Percentiles rank a stretch among this genome's conserved stretches.
These are phyloP conservation scores for Exsudoporus frostii DNA, from an alignment of 768 basidiomycete genomes.

Conservation along the genomic window DNA sequence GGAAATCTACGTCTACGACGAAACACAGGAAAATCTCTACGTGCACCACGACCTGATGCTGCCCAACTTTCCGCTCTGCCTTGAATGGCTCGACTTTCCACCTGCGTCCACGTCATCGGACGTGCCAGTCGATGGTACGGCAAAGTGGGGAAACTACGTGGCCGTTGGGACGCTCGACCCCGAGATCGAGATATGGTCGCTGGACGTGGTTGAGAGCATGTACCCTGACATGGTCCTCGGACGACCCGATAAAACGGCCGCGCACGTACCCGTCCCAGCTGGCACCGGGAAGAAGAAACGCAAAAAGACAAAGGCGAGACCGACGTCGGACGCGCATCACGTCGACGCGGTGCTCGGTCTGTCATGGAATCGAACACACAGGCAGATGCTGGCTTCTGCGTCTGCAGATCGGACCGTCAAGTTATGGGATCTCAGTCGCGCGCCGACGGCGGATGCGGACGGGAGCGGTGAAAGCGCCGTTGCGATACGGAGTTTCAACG, in stretches of 20 bases:
- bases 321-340: slow-evolving; percentile 65
- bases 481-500: slow-evolving; percentile 81
- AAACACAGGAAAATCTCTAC: slow-evolving; percentile 86
- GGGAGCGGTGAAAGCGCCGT: slow-evolving; percentile 36
- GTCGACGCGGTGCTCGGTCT: slow-evolving; percentile 92
- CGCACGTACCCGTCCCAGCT: slow-evolving; percentile 70
- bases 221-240: slow-evolving; percentile 93
- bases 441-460: slow-evolving; percentile 50
- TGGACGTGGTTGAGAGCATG: slow-evolving; percentile 90
- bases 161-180: slow-evolving; percentile 97
- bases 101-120: slow-evolving; percentile 52
- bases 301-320: slow-evolving; percentile 75
- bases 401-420: slow-evolving; percentile 96
- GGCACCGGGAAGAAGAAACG: slow-evolving; percentile 98
- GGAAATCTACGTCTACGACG: slow-evolving; percentile 95
- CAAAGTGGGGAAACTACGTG: slow-evolving; percentile 77
- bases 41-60: slow-evolving; percentile 98
- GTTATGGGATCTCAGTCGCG: slow-evolving; percentile 89
- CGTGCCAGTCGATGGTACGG: slow-evolving; percentile 29
- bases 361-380: slow-evolving; percentile 87
- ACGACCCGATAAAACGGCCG: slow-evolving; percentile 77
- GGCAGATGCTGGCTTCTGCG: slow-evolving; percentile 89
- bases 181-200: slow-evolving; percentile 97
- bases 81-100: slow-evolving; percentile 98
- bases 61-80: slow-evolving; percentile 94